Conservation (phyloP, 2,329 filamentous ascomycete genomes). For the Colletotrichum lini region DNA sequence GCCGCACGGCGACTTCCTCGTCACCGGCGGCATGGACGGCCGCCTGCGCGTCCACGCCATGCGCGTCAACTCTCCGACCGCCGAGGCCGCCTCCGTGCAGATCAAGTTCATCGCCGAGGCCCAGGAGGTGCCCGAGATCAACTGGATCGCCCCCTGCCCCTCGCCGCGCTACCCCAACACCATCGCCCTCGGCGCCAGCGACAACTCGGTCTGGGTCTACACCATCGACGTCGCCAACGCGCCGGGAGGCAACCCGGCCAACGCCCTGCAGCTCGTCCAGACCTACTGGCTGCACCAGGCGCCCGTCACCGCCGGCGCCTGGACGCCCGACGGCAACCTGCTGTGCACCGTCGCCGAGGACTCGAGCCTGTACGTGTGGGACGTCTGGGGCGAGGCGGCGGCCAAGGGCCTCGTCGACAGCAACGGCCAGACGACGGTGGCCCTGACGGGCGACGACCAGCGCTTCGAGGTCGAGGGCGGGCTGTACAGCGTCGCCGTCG, state of each 20-base stretch:
- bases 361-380: conserved; percentile 90
- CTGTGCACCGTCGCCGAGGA: conserved; percentile 93
- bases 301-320: conserved; percentile 89
- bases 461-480: conserved; percentile 94
- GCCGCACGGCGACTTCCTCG: conserved; percentile 84
- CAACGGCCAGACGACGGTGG: conserved; percentile 77
- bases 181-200: conserved; percentile 87
- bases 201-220: conserved; percentile 97
- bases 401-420: conserved; percentile 65
- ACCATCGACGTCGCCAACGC: conserved; percentile 74
- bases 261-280: conserved; percentile 82
- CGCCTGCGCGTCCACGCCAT: conserved; percentile 79
- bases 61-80: conserved; percentile 54
- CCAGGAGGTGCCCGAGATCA: conserved; percentile 94
- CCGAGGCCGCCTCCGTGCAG: conserved; percentile 59
- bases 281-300: conserved; percentile 93
- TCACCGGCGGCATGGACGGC: conserved; percentile 92
- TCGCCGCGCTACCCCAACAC: conserved; percentile 80
- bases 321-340: conserved; percentile 89
- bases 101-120: conserved; percentile 80
- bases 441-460: conserved; percentile 85
- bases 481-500: conserved; percentile 88
- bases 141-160: conserved; percentile 88
- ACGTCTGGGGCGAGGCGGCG: conserved; percentile 86
- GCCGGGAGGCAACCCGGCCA: conserved; percentile 64